Conservation (phyloP, 1,284 basidiomycete genomes). For the Leccinum pachyderme region DNA sequence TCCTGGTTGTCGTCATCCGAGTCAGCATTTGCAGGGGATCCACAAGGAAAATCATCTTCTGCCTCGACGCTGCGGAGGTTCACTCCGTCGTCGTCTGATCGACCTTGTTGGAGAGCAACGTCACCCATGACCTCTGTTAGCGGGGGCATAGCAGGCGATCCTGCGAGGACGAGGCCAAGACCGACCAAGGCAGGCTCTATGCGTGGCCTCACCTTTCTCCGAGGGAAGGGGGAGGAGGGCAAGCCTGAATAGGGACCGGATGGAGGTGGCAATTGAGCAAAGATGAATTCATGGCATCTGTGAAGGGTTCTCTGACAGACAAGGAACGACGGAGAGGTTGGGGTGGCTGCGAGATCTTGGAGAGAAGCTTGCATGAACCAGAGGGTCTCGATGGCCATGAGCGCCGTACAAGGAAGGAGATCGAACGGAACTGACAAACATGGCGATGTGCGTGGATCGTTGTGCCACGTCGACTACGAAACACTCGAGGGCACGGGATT, state of each 20-base stretch:
- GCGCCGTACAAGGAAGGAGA: slow-evolving; percentile 16
- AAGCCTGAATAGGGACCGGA: slow-evolving; percentile 65
- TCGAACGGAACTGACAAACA: slow-evolving; percentile 70
- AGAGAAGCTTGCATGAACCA: slow-evolving; percentile 98
- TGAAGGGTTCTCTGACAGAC: slow-evolving; percentile 93
- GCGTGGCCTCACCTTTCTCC: slow-evolving; percentile 71
- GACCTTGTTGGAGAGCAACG: slow-evolving; percentile 88
- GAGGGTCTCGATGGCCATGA: slow-evolving; percentile 62
- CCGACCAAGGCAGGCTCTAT: slow-evolving; percentile 80
- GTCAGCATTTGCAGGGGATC: slow-evolving; percentile 21
- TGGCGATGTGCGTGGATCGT: slow-evolving; percentile 89
- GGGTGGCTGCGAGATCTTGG: slow-evolving; percentile 73
- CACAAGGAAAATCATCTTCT: slow-evolving; percentile 37
- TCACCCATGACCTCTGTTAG: slow-evolving; percentile 74
- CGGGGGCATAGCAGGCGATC: slow-evolving; percentile 73
- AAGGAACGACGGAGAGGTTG: slow-evolving; percentile 78
- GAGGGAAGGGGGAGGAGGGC: slow-evolving; percentile 46
- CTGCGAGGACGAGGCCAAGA: slow-evolving; percentile 80
- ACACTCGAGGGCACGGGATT: slow-evolving; percentile 86
- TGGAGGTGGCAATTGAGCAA: slow-evolving; percentile 77
- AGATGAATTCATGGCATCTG: slow-evolving; percentile 96
- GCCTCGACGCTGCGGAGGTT: slow-evolving; percentile 50
- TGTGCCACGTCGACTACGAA: slow-evolving; percentile 87
- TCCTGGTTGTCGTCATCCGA: slow-evolving; percentile 38
- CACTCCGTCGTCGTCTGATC: slow-evolving; percentile 56